phyloP scores from a whole-genome alignment of 2,329 filamentous ascomycete genomes.

The Calonectria honghensis region DNA sequence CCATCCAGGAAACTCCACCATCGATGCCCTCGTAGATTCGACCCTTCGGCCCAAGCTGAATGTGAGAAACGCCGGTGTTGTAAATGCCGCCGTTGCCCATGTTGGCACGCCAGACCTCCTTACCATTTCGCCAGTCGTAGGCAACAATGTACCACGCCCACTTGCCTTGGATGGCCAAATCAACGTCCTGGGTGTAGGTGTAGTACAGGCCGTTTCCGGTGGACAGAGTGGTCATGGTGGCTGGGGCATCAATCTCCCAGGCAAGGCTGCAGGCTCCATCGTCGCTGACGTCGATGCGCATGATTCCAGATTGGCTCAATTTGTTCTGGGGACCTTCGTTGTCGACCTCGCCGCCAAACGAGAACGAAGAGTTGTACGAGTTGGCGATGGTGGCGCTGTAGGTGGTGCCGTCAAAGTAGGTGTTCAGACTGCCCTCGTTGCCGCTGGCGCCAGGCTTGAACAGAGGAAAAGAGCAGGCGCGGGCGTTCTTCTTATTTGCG shows the following conservation, averaged over 20 bases:
- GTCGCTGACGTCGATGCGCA: neutral
- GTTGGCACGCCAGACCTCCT: neutral
- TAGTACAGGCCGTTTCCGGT: conserved; percentile 3
- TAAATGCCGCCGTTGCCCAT: neutral
- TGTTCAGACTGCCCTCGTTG: conserved; percentile 1
- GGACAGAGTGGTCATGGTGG: neutral
- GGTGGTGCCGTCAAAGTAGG: neutral
- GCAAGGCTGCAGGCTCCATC: neutral
- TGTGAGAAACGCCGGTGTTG: neutral
- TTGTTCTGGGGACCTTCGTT: neutral
- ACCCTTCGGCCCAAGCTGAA: neutral
- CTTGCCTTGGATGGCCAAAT: neutral
- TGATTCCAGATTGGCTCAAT: neutral
- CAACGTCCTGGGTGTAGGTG: neutral
- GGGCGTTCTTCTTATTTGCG: too few species aligned
- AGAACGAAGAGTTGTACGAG: neutral
- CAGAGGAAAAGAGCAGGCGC: neutral
- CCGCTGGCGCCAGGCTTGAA: neutral
- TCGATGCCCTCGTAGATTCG: conserved; percentile 1
- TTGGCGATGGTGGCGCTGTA: neutral
- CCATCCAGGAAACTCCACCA: conserved; percentile 1
- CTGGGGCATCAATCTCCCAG: neutral
- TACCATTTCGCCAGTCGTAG: neutral
- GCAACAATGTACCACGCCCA: neutral
- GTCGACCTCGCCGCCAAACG: neutral